Evolutionary conservation across 768 basidiomycete species (phyloP).

Genomic region (Boletus sp.): DNA sequence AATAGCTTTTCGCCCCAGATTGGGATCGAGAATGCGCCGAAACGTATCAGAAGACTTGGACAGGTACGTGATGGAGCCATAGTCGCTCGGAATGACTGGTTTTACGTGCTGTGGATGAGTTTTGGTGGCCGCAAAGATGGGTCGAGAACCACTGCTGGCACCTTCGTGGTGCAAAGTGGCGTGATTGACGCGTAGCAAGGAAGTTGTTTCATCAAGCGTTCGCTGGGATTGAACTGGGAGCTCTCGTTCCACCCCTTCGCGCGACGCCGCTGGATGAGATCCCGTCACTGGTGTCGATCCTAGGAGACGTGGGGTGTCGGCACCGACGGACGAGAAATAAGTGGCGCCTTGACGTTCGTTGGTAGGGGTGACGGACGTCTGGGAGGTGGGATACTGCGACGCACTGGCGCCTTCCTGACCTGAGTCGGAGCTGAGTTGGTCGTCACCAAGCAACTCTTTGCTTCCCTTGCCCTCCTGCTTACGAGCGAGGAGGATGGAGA

Average conservation of each 20-base stretch:
- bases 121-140: neutral
- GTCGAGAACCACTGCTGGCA: neutral
- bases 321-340: conserved; percentile 3
- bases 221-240: neutral
- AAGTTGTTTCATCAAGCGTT: conserved; percentile 18
- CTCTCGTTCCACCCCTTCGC: neutral
- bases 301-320: neutral
- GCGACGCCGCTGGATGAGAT: neutral
- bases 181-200: conserved; percentile 18
- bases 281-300: neutral
- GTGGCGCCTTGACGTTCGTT: conserved; percentile 8
- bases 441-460: neutral
- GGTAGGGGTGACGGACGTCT: conserved; percentile 20
- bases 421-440: neutral
- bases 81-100: neutral
- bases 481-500: conserved; percentile 37
- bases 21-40: conserved; percentile 11
- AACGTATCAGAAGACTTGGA: conserved; percentile 9
- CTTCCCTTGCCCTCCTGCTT: conserved; percentile 9
- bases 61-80: conserved; percentile 13
- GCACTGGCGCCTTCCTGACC: neutral
- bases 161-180: neutral
- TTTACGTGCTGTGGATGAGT: conserved; percentile 11
- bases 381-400: conserved; percentile 12
- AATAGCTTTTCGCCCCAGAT: conserved; percentile 23